phyloP scores from a whole-genome alignment of 768 basidiomycete genomes.

The Mycena albidolilacea region DNA sequence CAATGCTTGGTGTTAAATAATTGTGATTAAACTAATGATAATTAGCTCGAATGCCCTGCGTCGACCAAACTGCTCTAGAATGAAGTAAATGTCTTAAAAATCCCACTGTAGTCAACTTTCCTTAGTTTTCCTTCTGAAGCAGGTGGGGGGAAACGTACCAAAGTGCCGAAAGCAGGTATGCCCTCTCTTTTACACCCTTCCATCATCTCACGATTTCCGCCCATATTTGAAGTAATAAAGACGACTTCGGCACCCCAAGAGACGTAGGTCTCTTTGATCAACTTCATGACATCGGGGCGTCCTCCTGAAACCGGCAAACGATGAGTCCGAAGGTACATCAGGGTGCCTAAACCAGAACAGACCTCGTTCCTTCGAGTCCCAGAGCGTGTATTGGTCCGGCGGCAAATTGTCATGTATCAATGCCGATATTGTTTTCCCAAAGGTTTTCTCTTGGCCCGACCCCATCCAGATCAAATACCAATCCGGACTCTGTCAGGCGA shows the following conservation, averaged over 20 bases:
- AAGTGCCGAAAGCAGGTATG: constrained; percentile 75
- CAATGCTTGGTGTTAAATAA: too few relatives aligned
- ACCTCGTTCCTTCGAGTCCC: constrained; percentile 85
- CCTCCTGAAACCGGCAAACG: constrained; percentile 57
- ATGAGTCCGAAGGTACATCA: not conserved
- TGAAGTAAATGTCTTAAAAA: constrained; percentile 54
- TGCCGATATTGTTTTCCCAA: constrained; percentile 83
- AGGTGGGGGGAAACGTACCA: constrained; percentile 3
- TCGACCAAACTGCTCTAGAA: not conserved
- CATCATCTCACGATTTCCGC: constrained; percentile 88
- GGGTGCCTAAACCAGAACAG: constrained; percentile 6
- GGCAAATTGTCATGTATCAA: constrained; percentile 78
- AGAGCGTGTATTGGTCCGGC: constrained; percentile 80
- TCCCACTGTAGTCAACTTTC: constrained; percentile 74
- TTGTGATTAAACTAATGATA: too few relatives aligned
- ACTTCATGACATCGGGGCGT: constrained; percentile 84
- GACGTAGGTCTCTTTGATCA: constrained; percentile 79
- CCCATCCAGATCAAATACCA: constrained; percentile 87
- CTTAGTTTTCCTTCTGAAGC: not conserved
- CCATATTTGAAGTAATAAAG: constrained; percentile 86
- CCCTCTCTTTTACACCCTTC: constrained; percentile 81
- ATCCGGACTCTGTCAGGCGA: constrained; percentile 56
- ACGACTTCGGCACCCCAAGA: constrained; percentile 89
- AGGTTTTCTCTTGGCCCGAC: constrained; percentile 89
- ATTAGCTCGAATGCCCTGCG: too few relatives aligned